Evolutionary conservation across 1,139 yeast genomes (phyloP).

Genomic region (Lodderomyces metapsilosis): DNA sequence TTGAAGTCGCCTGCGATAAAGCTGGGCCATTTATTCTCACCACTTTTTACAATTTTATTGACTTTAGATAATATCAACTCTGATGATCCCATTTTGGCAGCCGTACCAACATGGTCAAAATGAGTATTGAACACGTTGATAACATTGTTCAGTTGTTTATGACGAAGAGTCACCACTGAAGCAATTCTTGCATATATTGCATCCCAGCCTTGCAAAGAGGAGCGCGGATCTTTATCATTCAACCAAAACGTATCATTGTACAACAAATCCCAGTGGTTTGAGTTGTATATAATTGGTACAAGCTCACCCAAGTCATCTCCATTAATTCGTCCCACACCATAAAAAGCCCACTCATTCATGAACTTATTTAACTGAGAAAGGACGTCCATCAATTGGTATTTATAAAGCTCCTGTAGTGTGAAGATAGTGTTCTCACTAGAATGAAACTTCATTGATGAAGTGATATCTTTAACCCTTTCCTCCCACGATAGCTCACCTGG

Average conservation of each 20-base stretch:
- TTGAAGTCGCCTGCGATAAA: conserved; percentile 53
- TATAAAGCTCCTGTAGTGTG: conserved; percentile 36
- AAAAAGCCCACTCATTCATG: conserved; percentile 27
- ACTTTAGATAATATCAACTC: conserved; percentile 43
- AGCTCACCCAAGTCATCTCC: conserved; percentile 33
- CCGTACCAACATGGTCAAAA: conserved; percentile 52
- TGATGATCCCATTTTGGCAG: conserved; percentile 48
- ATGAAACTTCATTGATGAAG: conserved; percentile 30
- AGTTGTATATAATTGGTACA: conserved; percentile 32
- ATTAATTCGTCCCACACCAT: conserved; percentile 36
- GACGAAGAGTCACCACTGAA: conserved; percentile 42
- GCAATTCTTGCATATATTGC: conserved; percentile 49
- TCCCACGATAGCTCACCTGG: conserved; percentile 35
- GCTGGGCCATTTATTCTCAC: conserved; percentile 37
- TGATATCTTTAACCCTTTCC: conserved; percentile 23
- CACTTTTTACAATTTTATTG: conserved; percentile 14
- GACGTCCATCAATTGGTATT: conserved; percentile 33
- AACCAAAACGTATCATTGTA: conserved; percentile 36
- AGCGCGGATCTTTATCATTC: conserved; percentile 27
- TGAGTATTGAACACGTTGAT: conserved; percentile 56
- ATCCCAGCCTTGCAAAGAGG: conserved; percentile 51
- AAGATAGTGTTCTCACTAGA: conserved; percentile 25
- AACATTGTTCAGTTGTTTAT: conserved; percentile 23
- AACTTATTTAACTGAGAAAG: conserved; percentile 28
- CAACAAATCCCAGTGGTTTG: conserved; percentile 31